Conservation (phyloP, 2,329 filamentous ascomycete genomes). For the Cladophialophora bantiana region DNA sequence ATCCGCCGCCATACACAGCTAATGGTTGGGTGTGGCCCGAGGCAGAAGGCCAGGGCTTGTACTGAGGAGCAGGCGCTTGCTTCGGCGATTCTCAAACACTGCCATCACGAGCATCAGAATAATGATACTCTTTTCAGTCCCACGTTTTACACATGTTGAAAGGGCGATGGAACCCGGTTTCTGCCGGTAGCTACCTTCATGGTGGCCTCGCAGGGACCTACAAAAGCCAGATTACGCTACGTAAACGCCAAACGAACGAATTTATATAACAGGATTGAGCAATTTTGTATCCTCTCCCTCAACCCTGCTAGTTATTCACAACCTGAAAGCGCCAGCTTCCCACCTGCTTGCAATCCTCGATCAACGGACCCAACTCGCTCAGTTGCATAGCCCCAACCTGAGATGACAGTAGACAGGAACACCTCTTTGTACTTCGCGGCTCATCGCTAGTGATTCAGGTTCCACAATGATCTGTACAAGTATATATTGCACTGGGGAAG, state of each 20-base stretch:
- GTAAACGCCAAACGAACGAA: background rate
- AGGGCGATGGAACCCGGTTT: background rate
- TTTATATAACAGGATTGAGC: slow-evolving; percentile 1
- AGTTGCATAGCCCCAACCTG: background rate
- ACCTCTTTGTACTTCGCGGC: background rate
- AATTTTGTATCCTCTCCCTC: slow-evolving; percentile 2
- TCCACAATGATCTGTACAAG: background rate
- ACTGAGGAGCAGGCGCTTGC: background rate
- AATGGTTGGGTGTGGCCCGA: slow-evolving; percentile 31
- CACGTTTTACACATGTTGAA: background rate
- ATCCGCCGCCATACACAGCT: slow-evolving; percentile 31
- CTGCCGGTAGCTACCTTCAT: background rate
- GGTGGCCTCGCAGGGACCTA: background rate
- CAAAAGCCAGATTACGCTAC: background rate
- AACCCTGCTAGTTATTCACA: background rate
- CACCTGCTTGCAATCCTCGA: background rate
- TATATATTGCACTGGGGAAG: background rate
- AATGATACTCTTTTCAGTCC: too few relatives aligned
- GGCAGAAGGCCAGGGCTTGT: background rate
- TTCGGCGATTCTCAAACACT: too few relatives aligned
- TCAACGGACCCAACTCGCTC: background rate
- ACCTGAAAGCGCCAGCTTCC: background rate
- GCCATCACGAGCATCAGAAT: too few relatives aligned
- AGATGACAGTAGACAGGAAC: background rate
- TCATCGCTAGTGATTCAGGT: background rate